Evolutionary conservation across 179 eudicot species (phyloP).

Genomic region (Spergularia azorica): DNA sequence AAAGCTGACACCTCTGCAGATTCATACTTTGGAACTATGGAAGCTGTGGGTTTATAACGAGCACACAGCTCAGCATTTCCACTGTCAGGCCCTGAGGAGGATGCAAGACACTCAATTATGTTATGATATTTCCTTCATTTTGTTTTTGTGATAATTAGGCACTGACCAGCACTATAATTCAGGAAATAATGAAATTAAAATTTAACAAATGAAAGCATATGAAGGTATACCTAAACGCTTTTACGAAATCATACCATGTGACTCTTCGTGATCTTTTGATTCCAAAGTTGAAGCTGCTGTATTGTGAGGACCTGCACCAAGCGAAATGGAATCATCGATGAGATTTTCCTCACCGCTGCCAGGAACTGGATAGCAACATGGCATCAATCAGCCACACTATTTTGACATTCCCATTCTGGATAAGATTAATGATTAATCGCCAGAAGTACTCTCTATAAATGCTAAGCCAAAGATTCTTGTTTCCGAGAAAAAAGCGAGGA

Average conservation of each 20-base stretch:
- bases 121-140: too few relatives aligned
- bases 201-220: too few relatives aligned
- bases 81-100: slow-evolving; percentile 4
- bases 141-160: too few relatives aligned
- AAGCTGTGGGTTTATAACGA: slow-evolving; percentile 3
- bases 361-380: too few relatives aligned
- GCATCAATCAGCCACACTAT: not conserved
- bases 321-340: too few relatives aligned
- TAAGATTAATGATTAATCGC: not conserved
- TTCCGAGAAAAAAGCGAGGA: not conserved
- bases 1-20: slow-evolving; percentile 4
- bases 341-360: too few relatives aligned
- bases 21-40: not conserved
- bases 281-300: not conserved
- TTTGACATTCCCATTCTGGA: not conserved
- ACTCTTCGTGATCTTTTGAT: slow-evolving; percentile 4
- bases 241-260: slow-evolving; percentile 5
- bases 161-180: too few relatives aligned
- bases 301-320: not conserved
- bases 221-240: not conserved
- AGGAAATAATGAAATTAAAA: too few relatives aligned
- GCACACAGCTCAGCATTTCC: slow-evolving; percentile 3
- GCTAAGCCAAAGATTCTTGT: too few relatives aligned
- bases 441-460: not conserved
- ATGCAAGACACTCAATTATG: not conserved